These are phyloP conservation scores for Chenopodium formosanum DNA, from an alignment of 148 eudicot genomes.

Conservation along the genomic window DNA sequence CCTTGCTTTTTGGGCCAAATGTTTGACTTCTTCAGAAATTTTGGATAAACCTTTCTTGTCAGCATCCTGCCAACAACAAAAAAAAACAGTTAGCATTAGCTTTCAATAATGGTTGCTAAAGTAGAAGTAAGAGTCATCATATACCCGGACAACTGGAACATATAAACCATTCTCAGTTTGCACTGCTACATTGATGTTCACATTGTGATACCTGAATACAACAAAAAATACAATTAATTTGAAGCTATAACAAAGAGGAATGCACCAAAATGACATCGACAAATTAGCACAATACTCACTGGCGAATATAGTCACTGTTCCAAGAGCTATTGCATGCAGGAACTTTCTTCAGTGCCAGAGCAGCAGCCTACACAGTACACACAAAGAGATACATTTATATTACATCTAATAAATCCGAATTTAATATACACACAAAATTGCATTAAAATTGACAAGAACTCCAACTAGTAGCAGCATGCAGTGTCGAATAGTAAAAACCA, in stretches of 20 bases:
- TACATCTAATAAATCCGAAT: constrained; percentile 2
- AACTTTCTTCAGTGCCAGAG: constrained; percentile 92
- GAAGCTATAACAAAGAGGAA: neutral
- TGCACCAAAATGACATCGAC: neutral
- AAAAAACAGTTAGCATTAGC: neutral
- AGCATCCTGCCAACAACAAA: constrained; percentile 65
- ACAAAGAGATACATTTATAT: constrained; percentile 7
- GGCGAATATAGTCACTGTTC: constrained; percentile 87
- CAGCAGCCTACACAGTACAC: constrained; percentile 98
- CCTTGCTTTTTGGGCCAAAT: constrained; percentile 83
- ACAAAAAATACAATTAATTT: constrained; percentile 8
- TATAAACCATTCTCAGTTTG: constrained; percentile 94
- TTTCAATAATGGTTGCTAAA: neutral
- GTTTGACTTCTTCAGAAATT: constrained; percentile 82
- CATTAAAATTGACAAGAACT: neutral
- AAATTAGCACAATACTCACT: constrained; percentile 48
- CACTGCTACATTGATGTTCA: constrained; percentile 91
- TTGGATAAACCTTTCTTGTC: constrained; percentile 89
- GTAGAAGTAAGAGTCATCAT: constrained; percentile 19
- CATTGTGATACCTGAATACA: constrained; percentile 65
- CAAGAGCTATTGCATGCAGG: constrained; percentile 97
- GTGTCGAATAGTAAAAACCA: neutral
- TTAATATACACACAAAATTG: neutral
- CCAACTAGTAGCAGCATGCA: neutral
- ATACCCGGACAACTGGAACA: constrained; percentile 85